Base-by-base conservation (phyloP, 1,139 yeast genomes). In the Maudiozyma humilis region DNA sequence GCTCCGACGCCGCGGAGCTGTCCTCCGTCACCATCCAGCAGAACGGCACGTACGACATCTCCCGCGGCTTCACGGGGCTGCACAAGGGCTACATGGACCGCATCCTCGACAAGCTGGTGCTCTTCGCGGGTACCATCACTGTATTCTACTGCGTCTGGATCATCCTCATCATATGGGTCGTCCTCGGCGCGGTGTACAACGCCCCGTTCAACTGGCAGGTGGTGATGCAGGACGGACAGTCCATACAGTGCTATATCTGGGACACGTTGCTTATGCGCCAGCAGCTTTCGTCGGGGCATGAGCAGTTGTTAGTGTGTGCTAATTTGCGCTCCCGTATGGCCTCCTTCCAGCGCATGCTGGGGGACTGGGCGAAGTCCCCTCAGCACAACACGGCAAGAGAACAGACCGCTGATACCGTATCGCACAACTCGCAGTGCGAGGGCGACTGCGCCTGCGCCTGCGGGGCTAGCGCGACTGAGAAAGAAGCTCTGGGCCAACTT, bases 261-360 rank as follows among this genome's bases (percentile, higher is more conserved):
- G 70, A 67, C 45, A 65, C 71, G 0, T 49, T 67, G 15, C 50
- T 68, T 40, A 68, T 65, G 67, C 62, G 71, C 49, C 70, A 67
- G 47, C 71, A 67, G 45, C 47, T 65, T 27, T 51, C 46, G 29
- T 50, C 57, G 27, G 49, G 57, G 1, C 60, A 57, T 41, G 62
- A 56, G 23, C 60, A 58, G 35, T 42, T 51, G 10, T 35, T 51
- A 10, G 43, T 57, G 25, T 51, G 56, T 40, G 52, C 66, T 10
- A 55, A 56, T 30, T 40, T 67, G 20, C 55, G 66, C 40, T 66
- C 70, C 12, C 50, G 70, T 37, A 45, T 57, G 17, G 35, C 48
- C 0, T 54, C 61, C 7, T 56, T 56, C 42, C 56, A 52, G 43
- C 46, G 51, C 30, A 45, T 64, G n/a, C 43, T 59, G 6, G n/a